Evolutionary conservation across 225 moss, liverwort and hornwort genomes (phyloP).

Genomic region (Ulota crispa): DNA sequence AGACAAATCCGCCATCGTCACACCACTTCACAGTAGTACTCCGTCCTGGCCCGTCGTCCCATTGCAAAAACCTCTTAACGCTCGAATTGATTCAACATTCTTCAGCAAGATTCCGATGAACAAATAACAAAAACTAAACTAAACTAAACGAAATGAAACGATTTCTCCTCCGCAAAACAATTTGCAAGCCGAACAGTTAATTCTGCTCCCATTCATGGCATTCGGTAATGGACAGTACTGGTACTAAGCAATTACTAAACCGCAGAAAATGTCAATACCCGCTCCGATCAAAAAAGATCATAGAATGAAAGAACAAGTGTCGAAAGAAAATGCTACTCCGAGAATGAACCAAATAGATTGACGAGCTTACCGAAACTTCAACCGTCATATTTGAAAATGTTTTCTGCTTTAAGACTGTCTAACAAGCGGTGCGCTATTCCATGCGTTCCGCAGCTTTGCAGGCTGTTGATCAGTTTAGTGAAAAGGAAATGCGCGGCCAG

Average conservation of each 20-base stretch:
- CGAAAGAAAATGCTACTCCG: not conserved
- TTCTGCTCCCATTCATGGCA: not conserved
- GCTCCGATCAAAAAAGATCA: not conserved
- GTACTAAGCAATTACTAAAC: not conserved
- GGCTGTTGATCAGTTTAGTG: not conserved
- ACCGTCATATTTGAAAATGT: not conserved
- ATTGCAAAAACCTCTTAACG: not conserved
- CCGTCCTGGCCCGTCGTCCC: constrained; percentile 17
- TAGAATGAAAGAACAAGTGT: not conserved
- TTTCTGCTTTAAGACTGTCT: not conserved
- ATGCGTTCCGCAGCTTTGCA: not conserved
- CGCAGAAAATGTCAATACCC: not conserved
- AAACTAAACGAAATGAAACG: not conserved
- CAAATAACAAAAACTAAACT: not conserved
- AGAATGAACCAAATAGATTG: not conserved
- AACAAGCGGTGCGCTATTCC: not conserved
- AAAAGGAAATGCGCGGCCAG: not conserved
- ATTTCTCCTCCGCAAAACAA: not conserved
- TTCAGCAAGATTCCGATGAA: no score
- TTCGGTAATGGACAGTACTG: not conserved
- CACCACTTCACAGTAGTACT: constrained; percentile 13
- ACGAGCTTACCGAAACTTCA: not conserved
- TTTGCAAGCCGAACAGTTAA: no score
- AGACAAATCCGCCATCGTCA: constrained; percentile 71
- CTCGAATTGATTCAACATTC: not conserved